A percentile compares a stretch with the other conserved stretches of the same genome.
phyloP scores from a whole-genome alignment of 768 basidiomycete genomes.

The Collybiopsis luxurians region DNA sequence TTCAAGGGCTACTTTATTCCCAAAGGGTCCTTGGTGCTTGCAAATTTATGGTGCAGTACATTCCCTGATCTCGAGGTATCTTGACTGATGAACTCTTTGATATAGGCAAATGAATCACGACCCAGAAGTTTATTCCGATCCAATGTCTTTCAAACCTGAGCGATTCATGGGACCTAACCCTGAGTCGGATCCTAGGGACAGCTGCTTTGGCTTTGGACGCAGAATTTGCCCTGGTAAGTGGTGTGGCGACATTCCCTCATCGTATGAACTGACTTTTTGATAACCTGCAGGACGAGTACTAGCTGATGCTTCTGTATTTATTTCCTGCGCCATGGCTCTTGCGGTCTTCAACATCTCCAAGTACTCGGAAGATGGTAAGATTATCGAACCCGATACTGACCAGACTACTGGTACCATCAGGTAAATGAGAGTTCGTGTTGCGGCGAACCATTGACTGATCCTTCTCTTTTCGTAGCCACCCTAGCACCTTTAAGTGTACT shows the following conservation, averaged over 20 bases:
- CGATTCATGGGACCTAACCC: constrained; percentile 14
- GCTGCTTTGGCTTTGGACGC: constrained; percentile 48
- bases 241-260: neutral
- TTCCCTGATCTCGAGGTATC: neutral
- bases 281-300: constrained; percentile 19
- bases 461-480: constrained; percentile 13
- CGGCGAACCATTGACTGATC: neutral
- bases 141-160: constrained; percentile 6
- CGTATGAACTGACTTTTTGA: neutral
- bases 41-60: constrained; percentile 13
- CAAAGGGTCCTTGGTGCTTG: constrained; percentile 3
- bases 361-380: constrained; percentile 12
- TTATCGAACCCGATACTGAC: constrained; percentile 24
- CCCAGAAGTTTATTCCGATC: constrained; percentile 5
- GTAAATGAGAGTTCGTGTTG: constrained; percentile 9
- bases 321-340: constrained; percentile 20
- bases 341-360: constrained; percentile 22
- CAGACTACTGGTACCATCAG: constrained; percentile 36
- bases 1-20: constrained; percentile 21
- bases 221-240: constrained; percentile 11
- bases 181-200: constrained; percentile 31
- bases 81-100: neutral
- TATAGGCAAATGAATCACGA: constrained; percentile 8
- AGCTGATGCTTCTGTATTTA: constrained; percentile 21
- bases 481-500: constrained; percentile 15